These are phyloP conservation scores for Hygrophorus pudorinus DNA, from an alignment of 768 basidiomycete genomes.

Conservation along the genomic window DNA sequence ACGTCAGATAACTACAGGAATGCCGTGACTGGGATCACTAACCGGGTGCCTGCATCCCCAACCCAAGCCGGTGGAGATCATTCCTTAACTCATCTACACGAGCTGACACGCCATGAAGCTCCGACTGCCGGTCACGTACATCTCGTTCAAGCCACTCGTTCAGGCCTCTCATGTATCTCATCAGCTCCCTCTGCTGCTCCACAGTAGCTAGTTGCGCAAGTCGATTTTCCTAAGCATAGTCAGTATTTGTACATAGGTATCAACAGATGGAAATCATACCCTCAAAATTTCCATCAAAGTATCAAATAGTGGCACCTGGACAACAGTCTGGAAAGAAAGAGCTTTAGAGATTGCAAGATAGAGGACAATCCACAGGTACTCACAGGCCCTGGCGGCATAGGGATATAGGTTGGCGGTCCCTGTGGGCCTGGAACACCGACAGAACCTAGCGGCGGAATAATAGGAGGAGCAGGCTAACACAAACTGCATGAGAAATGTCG, in stretches of 20 bases:
- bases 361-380: slow-evolving; percentile 15
- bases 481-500: not conserved
- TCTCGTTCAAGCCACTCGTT: slow-evolving; percentile 78
- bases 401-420: slow-evolving; percentile 24
- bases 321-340: slow-evolving; percentile 34
- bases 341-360: slow-evolving; percentile 2
- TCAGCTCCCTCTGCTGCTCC: slow-evolving; percentile 70
- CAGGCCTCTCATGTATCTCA: slow-evolving; percentile 66
- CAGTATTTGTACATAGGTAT: not conserved
- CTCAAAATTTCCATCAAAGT: slow-evolving; percentile 61
- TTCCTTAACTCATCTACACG: slow-evolving; percentile 43
- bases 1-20: too few species aligned
- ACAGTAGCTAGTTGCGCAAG: slow-evolving; percentile 64
- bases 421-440: slow-evolving; percentile 15
- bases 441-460: slow-evolving; percentile 19
- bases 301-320: slow-evolving; percentile 58
- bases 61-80: slow-evolving; percentile 28
- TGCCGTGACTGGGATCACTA: slow-evolving; percentile 6
- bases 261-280: slow-evolving; percentile 26
- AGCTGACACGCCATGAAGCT: slow-evolving; percentile 55
- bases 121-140: slow-evolving; percentile 68
- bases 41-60: slow-evolving; percentile 19
- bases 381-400: slow-evolving; percentile 47
- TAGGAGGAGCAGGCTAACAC: slow-evolving; percentile 4
- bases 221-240: slow-evolving; percentile 54